phyloP scores from a whole-genome alignment of 1,284 basidiomycete genomes.

The Austropuccinia psidii region DNA sequence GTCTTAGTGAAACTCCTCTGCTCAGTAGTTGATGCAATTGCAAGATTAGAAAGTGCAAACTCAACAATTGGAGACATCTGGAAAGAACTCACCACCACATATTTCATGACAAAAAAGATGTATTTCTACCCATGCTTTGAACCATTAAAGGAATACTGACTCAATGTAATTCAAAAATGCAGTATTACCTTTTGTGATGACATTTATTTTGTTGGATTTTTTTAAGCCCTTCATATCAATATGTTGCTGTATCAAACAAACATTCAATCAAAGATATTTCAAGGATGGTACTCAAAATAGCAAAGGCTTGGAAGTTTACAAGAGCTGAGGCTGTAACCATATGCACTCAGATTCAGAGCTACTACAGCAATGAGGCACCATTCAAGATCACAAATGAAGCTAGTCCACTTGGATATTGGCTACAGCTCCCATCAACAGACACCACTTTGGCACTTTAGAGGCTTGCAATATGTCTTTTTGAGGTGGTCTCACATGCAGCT shows the following conservation, averaged over 20 bases:
- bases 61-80: constrained; percentile 8
- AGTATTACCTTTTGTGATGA: neutral
- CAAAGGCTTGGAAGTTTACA: constrained; percentile 4
- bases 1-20: neutral
- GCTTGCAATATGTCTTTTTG: too few species aligned
- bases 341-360: too few species aligned
- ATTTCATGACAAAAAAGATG: neutral
- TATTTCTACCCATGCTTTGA: neutral
- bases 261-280: neutral
- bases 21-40: neutral
- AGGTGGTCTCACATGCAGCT: too few species aligned
- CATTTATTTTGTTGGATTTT: constrained; percentile 19
- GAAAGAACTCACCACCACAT: constrained; percentile 3
- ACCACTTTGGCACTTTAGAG: too few species aligned
- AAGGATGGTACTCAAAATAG: neutral
- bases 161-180: neutral
- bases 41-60: neutral
- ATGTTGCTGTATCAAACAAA: neutral
- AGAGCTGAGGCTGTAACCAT: neutral
- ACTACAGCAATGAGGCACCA: too few species aligned
- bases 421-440: too few species aligned
- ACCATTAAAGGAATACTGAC: constrained; percentile 3
- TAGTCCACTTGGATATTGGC: too few species aligned
- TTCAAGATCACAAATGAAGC: too few species aligned
- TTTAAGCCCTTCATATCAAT: neutral